Conservation (phyloP, 495 filamentous ascomycete genomes). For the Talaromyces stipitatus region DNA sequence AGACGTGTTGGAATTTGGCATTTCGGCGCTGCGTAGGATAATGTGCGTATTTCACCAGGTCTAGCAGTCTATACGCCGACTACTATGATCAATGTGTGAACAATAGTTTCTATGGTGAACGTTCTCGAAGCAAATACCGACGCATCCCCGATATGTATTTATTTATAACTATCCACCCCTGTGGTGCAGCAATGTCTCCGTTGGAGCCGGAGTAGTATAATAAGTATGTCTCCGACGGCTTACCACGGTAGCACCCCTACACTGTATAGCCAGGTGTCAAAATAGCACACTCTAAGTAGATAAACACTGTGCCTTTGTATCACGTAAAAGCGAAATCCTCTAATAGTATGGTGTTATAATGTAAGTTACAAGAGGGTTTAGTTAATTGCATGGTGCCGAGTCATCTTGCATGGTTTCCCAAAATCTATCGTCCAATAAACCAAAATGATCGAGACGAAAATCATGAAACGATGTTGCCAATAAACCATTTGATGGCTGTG, state of each 20-base stretch:
- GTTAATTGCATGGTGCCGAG: not conserved
- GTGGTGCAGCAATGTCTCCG: not conserved
- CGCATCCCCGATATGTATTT: not conserved
- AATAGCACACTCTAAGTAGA: not conserved
- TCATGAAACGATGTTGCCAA: conserved; percentile 5
- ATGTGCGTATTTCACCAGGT: not conserved
- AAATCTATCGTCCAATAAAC: conserved; percentile 4
- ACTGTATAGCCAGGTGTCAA: not conserved
- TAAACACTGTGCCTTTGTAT: no score
- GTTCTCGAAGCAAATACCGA: not conserved
- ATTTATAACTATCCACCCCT: not conserved
- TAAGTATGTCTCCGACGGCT: conserved; percentile 1
- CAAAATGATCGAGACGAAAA: conserved; percentile 5
- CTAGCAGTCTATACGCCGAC: not conserved
- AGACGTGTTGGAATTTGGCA: conserved; percentile 1
- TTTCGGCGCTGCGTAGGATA: not conserved
- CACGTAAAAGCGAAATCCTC: no score
- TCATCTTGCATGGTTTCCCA: conserved; percentile 5
- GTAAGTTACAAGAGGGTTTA: not conserved
- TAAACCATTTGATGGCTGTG: conserved; percentile 1
- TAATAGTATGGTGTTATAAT: no score
- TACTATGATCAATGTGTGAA: not conserved
- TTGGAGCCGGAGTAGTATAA: conserved; percentile 4
- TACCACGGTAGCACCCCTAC: not conserved
- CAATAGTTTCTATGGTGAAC: conserved; percentile 1